Conservation (phyloP, 2,329 filamentous ascomycete species). For the Trichoderma harzianum region DNA sequence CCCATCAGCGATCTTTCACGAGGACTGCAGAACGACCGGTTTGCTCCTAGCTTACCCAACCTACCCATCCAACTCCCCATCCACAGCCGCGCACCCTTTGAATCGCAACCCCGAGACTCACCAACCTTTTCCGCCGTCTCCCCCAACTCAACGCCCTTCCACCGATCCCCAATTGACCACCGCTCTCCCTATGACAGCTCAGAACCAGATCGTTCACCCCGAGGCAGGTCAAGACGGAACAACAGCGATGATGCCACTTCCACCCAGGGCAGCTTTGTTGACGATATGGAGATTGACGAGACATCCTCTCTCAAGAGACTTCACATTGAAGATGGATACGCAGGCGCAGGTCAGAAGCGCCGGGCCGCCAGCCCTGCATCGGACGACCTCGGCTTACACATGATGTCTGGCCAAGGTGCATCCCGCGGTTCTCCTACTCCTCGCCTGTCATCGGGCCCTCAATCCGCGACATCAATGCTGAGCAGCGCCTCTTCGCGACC, state of each 20-base stretch:
- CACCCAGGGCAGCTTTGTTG: constrained; percentile 41
- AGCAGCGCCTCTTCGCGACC: constrained; percentile 39
- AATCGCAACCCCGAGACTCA: constrained; percentile 46
- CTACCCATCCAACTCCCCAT: constrained; percentile 47
- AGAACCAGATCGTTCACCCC: constrained; percentile 49
- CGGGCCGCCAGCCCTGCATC: constrained; percentile 53
- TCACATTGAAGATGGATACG: constrained; percentile 46
- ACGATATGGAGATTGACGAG: constrained; percentile 53
- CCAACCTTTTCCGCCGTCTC: constrained; percentile 48
- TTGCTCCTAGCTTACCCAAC: constrained; percentile 36
- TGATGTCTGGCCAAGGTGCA: constrained; percentile 36
- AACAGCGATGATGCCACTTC: constrained; percentile 53
- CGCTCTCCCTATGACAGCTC: constrained; percentile 43
- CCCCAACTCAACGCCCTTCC: constrained; percentile 43
- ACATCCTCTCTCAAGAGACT: constrained; percentile 48
- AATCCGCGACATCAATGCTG: constrained; percentile 43
- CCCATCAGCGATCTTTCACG: constrained; percentile 40
- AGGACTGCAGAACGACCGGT: constrained; percentile 38
- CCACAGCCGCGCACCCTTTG: constrained; percentile 39
- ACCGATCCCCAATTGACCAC: constrained; percentile 38
- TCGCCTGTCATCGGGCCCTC: constrained; percentile 45
- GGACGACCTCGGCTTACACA: constrained; percentile 43
- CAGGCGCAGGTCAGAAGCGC: constrained; percentile 48
- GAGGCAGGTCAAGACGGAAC: constrained; percentile 43
- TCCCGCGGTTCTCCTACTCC: constrained; percentile 53